Conservation (phyloP, 345 rosid species). For the Aquilaria sinensis region DNA sequence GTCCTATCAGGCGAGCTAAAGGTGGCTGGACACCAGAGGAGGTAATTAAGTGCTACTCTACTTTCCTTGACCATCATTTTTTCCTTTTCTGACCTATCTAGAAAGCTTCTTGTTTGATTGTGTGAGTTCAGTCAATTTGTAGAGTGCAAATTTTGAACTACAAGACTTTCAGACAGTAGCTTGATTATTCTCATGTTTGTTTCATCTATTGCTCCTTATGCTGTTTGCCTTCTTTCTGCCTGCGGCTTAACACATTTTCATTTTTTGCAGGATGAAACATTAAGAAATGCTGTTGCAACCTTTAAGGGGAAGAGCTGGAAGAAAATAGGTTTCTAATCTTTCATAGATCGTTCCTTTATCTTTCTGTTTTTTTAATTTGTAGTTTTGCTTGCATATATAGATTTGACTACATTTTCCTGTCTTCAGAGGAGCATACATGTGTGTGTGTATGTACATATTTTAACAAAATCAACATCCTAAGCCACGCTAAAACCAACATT, state of each 20-base stretch:
- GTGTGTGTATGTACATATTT: no score
- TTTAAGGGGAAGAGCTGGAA: constrained; percentile 87
- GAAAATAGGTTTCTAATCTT: constrained; percentile 55
- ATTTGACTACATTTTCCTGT: no score
- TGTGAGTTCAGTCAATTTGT: neutral
- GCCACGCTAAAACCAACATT: no score
- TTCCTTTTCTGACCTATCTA: neutral
- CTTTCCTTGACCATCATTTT: neutral
- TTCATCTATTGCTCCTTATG: constrained; percentile 1
- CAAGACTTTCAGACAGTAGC: no score
- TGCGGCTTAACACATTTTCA: neutral
- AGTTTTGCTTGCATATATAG: no score
- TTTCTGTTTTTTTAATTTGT: neutral
- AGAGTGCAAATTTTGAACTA: no score
- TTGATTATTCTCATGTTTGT: no score
- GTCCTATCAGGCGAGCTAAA: constrained; percentile 95
- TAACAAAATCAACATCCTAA: no score
- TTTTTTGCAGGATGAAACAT: constrained; percentile 70
- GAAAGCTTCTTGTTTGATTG: neutral
- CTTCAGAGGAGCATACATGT: no score
- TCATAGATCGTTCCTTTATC: constrained; percentile 6
- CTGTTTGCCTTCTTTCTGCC: neutral
- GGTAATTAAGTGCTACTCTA: constrained; percentile 30
- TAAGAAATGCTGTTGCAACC: constrained; percentile 67
- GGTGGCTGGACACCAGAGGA: constrained; percentile 99